A percentile compares a stretch with the other conserved stretches of the same genome.
Conservation (phyloP, 208 protist genomes). For the Trypanosoma boissoni region DNA sequence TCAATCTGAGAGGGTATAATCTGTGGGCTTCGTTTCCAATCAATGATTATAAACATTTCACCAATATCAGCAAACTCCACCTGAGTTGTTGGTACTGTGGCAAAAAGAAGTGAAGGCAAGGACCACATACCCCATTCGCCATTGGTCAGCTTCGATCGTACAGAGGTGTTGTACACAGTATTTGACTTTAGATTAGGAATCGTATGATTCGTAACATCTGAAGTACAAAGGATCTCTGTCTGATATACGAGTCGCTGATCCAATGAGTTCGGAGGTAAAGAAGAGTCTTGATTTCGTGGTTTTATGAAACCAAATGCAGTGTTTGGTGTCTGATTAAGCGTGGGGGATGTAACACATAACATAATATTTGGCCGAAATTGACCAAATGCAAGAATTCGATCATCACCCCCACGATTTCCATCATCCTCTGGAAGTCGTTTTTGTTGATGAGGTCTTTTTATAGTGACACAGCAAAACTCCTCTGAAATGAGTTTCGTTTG, state of each 20-base stretch:
- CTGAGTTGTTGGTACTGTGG: slow-evolving; percentile 76
- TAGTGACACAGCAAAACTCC: slow-evolving; percentile 78
- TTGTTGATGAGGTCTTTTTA: slow-evolving; percentile 64
- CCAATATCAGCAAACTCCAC: slow-evolving; percentile 83
- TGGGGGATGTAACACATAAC: slow-evolving; percentile 90
- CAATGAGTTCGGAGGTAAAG: slow-evolving; percentile 63
- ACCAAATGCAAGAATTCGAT: slow-evolving; percentile 76
- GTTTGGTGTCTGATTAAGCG: slow-evolving; percentile 61
- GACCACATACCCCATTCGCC: slow-evolving; percentile 92
- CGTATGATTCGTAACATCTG: slow-evolving; percentile 60
- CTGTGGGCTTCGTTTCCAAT: slow-evolving; percentile 79
- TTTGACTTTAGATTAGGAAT: slow-evolving; percentile 86
- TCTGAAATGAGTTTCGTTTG: slow-evolving; percentile 88
- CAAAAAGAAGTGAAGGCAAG: slow-evolving; percentile 61
- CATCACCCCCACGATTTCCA: slow-evolving; percentile 69
- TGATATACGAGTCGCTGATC: slow-evolving; percentile 85
- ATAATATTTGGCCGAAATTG: slow-evolving; percentile 74
- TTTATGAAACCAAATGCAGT: slow-evolving; percentile 33
- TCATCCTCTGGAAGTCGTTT: slow-evolving; percentile 86
- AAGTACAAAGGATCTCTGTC: slow-evolving; percentile 68
- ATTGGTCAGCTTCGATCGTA: slow-evolving; percentile 80
- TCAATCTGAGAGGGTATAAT: slow-evolving; percentile 55
- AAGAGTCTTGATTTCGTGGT: slow-evolving; percentile 56
- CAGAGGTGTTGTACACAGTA: slow-evolving; percentile 86
- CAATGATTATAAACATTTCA: slow-evolving; percentile 74